Evolutionary conservation across 1,139 yeast genomes (phyloP), one percentile per base, ranked within the genome.

Genomic region (Sugiyamaella novakii): DNA sequence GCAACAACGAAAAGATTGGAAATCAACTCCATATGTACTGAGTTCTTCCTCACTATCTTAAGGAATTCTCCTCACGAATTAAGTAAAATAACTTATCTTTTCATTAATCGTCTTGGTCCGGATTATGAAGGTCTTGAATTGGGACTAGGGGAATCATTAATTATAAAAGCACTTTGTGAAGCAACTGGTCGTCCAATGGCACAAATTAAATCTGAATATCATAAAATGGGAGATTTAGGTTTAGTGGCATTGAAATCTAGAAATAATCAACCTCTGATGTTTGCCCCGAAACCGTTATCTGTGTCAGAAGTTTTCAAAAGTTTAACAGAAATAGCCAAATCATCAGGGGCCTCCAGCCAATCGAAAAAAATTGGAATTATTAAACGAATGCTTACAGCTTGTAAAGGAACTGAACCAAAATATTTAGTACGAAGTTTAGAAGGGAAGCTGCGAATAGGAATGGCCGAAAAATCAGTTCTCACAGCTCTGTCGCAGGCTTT

Each of bases 121-220:
- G 98, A 92, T 64, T 92, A 92, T 64, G 96, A 88, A 61, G 96
- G 94, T 34, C 72, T 91, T 53, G 98, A 92, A 62, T 71, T 92
- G 30, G 98, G 98, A 0, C 75, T 92, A 2, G 99, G 98, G 11
- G 98, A 92, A 65, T 82, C 94, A 0, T 66, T 92, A 14, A 72
- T 92, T 34, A 81, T 89, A 62, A 92, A 91, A 63, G 94, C 98
- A 0, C 81, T 92, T 38, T 81, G 91, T 39, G 96, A 87, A 62
- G 81, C 96, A 47, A 91, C 95, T 15, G 98, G 98, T 1, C 75
- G 96, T 52, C 76, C 89, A 0, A 60, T 80, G 1, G 71, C 81
- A 2, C 87, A 84, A 55, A 78, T 92, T 51, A 88, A 82, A 64
- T 73, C 75, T 31, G 95, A 88, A 52, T 87, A 84, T 61, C 82